phyloP scores from a whole-genome alignment of 2,329 filamentous ascomycete species.

The Phaeomoniella chlamydospora region DNA sequence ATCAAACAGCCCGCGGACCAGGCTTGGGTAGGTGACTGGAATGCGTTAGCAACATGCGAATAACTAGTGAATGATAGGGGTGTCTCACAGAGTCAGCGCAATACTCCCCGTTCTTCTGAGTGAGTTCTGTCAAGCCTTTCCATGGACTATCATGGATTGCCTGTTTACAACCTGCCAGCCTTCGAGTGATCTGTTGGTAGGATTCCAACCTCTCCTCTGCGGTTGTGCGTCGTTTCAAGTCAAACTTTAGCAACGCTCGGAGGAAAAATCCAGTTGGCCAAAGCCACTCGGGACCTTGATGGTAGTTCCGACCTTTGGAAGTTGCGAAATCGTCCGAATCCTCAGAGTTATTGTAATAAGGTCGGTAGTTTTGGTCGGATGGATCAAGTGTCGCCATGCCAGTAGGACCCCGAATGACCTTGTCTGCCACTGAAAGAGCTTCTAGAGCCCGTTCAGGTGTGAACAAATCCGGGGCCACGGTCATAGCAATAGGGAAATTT shows the following conservation, averaged over 20 bases:
- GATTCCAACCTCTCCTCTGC: slow-evolving; percentile 63
- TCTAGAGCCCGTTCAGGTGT: slow-evolving; percentile 61
- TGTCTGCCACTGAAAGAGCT: slow-evolving; percentile 68
- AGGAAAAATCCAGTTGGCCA: slow-evolving; percentile 97
- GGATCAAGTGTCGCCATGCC: slow-evolving; percentile 96
- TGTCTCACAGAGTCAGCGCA: slow-evolving; percentile 74
- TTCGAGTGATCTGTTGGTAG: slow-evolving; percentile 84
- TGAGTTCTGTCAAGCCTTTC: slow-evolving; percentile 86
- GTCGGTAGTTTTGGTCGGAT: slow-evolving; percentile 79
- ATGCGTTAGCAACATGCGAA: slow-evolving; percentile 3
- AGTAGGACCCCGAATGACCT: slow-evolving; percentile 65
- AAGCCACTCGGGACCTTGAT: slow-evolving; percentile 95
- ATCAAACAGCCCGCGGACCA: slow-evolving; percentile 94
- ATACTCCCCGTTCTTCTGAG: slow-evolving; percentile 71
- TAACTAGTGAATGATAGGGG: too few species aligned
- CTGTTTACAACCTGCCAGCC: slow-evolving; percentile 70
- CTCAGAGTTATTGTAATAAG: slow-evolving; percentile 89
- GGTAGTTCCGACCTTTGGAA: slow-evolving; percentile 90
- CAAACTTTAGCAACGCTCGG: slow-evolving; percentile 79
- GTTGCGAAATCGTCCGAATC: slow-evolving; percentile 86
- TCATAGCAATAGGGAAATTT: slow-evolving; percentile 94
- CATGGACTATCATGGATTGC: slow-evolving; percentile 68
- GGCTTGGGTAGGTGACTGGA: slow-evolving; percentile 77
- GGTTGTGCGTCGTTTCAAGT: slow-evolving; percentile 56
- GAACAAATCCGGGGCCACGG: slow-evolving; percentile 80